phyloP scores from a whole-genome alignment of 2,329 filamentous ascomycete species.

The Fusarium burgessii region DNA sequence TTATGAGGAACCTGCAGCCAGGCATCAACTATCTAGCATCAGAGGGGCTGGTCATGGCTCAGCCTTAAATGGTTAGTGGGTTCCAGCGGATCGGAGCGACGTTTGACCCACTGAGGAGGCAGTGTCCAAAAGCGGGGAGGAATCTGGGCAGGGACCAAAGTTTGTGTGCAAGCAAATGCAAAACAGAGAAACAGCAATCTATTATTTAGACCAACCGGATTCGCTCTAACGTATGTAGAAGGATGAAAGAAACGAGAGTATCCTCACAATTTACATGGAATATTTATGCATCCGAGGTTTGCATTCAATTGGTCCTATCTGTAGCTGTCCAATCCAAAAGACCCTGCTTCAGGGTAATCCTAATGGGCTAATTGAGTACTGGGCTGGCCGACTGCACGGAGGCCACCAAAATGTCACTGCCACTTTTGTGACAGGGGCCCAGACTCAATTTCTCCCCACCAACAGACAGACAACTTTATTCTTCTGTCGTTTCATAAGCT shows the following conservation, averaged over 20 bases:
- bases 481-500: constrained; percentile 1
- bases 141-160: constrained; percentile 1
- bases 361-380: background rate
- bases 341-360: background rate
- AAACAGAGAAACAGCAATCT: background rate
- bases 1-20: background rate
- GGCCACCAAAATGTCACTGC: constrained; percentile 23
- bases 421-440: constrained; percentile 18
- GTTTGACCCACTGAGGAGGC: constrained; percentile 28
- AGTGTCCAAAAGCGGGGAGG: constrained; percentile 16
- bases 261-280: background rate
- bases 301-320: background rate
- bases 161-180: background rate
- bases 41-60: constrained; percentile 24
- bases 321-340: background rate
- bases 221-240: background rate
- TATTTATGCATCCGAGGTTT: background rate
- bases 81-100: constrained; percentile 27
- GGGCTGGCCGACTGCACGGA: background rate
- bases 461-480: constrained; percentile 1
- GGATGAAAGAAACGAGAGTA: background rate
- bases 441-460: constrained; percentile 16
- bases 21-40: background rate
- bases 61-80: constrained; percentile 22
- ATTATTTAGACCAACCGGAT: background rate